A percentile compares a stretch with the other conserved stretches of the same genome.
phyloP scores from a whole-genome alignment of 805 yeast genomes.

The Priceomyces haplophilus region DNA sequence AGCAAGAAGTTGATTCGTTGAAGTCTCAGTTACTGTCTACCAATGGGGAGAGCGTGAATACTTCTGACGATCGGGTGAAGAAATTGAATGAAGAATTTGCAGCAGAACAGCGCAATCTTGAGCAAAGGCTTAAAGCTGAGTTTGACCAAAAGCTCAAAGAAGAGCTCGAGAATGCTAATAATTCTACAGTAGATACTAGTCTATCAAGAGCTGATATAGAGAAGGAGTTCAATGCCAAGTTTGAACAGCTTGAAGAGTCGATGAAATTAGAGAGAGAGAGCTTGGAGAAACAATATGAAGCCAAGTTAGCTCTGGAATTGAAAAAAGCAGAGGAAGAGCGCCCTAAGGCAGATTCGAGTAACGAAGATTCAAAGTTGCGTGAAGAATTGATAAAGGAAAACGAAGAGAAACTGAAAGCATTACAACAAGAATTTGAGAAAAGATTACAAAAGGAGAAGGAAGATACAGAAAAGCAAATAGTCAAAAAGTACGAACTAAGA shows the following conservation, averaged over 20 bases:
- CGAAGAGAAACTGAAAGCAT: slow-evolving; percentile 18
- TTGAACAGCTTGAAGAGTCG: slow-evolving; percentile 15
- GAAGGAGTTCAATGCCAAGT: slow-evolving; percentile 19
- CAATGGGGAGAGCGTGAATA: slow-evolving; percentile 6
- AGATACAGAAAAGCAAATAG: slow-evolving; percentile 47
- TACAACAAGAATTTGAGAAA: slow-evolving; percentile 19
- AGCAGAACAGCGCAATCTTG: slow-evolving; percentile 6
- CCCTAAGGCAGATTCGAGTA: neutral
- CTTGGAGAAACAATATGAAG: slow-evolving; percentile 37
- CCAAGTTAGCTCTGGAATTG: slow-evolving; percentile 19
- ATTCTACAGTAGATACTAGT: slow-evolving; percentile 16
- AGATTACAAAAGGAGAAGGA: slow-evolving; percentile 26
- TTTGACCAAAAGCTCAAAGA: slow-evolving; percentile 13
- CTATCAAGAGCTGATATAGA: slow-evolving; percentile 25
- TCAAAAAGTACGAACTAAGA: slow-evolving; percentile 58
- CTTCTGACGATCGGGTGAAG: slow-evolving; percentile 19
- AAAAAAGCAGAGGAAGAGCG: slow-evolving; percentile 16
- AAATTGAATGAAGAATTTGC: slow-evolving; percentile 21
- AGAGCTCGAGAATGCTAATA: slow-evolving; percentile 19
- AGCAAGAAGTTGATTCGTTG: slow-evolving; percentile 8
- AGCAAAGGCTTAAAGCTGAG: slow-evolving; percentile 14
- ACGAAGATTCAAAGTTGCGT: slow-evolving; percentile 6
- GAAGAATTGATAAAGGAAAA: slow-evolving; percentile 12
- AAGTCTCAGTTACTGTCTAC: slow-evolving; percentile 10
- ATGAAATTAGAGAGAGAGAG: slow-evolving; percentile 24